Percentiles rank a stretch among this genome's conserved stretches.
Conservation (phyloP, 208 protist species). For the Leishmania mexicana region DNA sequence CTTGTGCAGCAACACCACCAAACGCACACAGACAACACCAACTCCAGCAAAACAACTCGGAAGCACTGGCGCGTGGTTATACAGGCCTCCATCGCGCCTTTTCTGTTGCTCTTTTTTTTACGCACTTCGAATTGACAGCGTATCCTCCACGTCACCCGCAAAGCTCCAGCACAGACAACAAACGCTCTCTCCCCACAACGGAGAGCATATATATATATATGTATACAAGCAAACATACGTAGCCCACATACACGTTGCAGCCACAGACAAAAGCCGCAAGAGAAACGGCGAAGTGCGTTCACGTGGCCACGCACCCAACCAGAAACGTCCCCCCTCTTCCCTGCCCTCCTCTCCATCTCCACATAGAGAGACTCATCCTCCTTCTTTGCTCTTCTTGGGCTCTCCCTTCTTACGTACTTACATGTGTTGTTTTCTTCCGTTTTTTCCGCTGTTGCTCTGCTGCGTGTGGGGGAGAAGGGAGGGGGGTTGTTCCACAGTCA, state of each 20-base stretch:
- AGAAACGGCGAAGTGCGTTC: not conserved
- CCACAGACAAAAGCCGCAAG: not conserved
- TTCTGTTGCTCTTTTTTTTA: not conserved
- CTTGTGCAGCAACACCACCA: not conserved
- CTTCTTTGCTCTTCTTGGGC: not conserved
- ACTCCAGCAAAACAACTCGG: not conserved
- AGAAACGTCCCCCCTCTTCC: not conserved
- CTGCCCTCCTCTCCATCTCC: not conserved
- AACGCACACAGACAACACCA: not conserved
- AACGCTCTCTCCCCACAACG: not conserved
- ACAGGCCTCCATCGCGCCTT: not conserved
- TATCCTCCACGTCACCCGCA: not conserved
- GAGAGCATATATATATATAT: too few relatives aligned
- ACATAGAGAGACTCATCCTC: not conserved
- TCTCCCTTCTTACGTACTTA: not conserved
- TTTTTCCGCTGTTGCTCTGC: not conserved
- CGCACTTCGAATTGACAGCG: not conserved
- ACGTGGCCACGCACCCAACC: not conserved
- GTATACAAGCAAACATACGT: not conserved
- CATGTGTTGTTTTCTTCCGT: too few relatives aligned
- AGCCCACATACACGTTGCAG: not conserved
- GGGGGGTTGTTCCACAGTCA: too few relatives aligned
- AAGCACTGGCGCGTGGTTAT: not conserved
- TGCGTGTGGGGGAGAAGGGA: not conserved
- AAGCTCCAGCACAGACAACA: not conserved